Evolutionary conservation across 2,329 filamentous ascomycete genomes (phyloP).

Genomic region (Myotisia sp.): DNA sequence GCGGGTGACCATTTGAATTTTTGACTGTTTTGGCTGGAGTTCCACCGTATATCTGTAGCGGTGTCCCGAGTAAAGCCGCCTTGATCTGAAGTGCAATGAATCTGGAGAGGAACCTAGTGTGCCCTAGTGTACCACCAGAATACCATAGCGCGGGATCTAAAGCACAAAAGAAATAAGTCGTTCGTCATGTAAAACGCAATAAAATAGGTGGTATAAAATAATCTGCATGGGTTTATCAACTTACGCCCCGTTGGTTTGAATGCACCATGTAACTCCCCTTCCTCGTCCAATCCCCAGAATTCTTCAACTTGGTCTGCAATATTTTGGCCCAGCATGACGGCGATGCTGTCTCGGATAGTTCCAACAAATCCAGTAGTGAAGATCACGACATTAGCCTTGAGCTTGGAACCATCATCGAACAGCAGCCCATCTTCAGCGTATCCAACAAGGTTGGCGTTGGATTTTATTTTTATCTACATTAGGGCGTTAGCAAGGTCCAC

Average conservation of each 20-base stretch:
- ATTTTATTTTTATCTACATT: conserved; percentile 34
- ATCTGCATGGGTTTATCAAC: no score
- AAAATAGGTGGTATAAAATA: not conserved
- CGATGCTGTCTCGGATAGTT: conserved; percentile 29
- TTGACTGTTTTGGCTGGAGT: no score
- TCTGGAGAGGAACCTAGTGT: conserved; percentile 29
- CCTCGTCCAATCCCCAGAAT: conserved; percentile 33
- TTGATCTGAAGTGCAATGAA: conserved; percentile 36
- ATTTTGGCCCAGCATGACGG: conserved; percentile 28
- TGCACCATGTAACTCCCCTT: conserved; percentile 35
- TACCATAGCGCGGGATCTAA: conserved; percentile 28
- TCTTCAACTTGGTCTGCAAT: conserved; percentile 30
- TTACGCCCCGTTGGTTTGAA: conserved; percentile 27
- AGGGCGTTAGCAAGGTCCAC: not conserved
- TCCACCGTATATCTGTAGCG: conserved; percentile 12
- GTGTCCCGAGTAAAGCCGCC: conserved; percentile 16
- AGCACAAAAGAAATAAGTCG: not conserved
- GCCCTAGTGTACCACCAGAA: conserved; percentile 30
- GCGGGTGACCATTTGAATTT: no score
- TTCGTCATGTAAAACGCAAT: not conserved
- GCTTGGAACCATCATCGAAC: conserved; percentile 30
- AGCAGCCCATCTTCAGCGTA: conserved; percentile 28
- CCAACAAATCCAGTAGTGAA: conserved; percentile 34
- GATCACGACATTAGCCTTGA: conserved; percentile 35
- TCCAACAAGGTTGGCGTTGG: conserved; percentile 21